phyloP scores from a whole-genome alignment of 2,329 filamentous ascomycete genomes.

The Fusarium nelsonii region DNA sequence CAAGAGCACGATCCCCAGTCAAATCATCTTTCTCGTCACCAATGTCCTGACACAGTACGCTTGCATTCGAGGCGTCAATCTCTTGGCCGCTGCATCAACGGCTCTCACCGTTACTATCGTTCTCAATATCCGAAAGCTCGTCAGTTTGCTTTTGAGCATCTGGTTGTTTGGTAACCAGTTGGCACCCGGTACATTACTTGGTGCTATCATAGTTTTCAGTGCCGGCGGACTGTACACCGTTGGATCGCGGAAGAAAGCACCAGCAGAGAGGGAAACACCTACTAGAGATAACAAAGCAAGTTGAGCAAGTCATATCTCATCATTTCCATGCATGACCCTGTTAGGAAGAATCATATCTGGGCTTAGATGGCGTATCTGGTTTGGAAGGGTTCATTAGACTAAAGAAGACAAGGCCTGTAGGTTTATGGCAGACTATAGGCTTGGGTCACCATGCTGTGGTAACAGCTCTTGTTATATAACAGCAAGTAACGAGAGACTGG shows the following conservation, averaged over 20 bases:
- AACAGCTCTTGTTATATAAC: background rate
- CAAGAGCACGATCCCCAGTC: slow-evolving; percentile 66
- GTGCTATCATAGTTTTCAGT: slow-evolving; percentile 87
- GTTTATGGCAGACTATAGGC: background rate
- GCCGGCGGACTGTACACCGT: slow-evolving; percentile 92
- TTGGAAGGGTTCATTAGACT: background rate
- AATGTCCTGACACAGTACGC: slow-evolving; percentile 93
- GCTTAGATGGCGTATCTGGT: slow-evolving; percentile 25
- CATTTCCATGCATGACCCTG: slow-evolving; percentile 1
- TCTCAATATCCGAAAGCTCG: slow-evolving; percentile 92
- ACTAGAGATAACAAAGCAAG: slow-evolving; percentile 35
- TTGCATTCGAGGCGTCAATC: slow-evolving; percentile 95
- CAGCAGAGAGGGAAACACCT: slow-evolving; percentile 20
- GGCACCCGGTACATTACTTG: slow-evolving; percentile 79
- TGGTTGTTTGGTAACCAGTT: slow-evolving; percentile 93
- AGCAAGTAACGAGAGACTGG: background rate
- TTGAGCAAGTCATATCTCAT: slow-evolving; percentile 9
- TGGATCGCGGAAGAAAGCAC: slow-evolving; percentile 62
- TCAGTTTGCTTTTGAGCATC: slow-evolving; percentile 91
- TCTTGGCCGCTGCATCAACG: slow-evolving; percentile 88
- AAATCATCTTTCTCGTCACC: slow-evolving; percentile 76
- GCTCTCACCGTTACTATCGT: slow-evolving; percentile 97
- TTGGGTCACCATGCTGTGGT: background rate
- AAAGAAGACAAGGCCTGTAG: background rate
- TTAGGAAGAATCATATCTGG: background rate